These are phyloP conservation scores for Venturia oleaginea DNA, from an alignment of 2,329 filamentous ascomycete species.

Conservation along the genomic window DNA sequence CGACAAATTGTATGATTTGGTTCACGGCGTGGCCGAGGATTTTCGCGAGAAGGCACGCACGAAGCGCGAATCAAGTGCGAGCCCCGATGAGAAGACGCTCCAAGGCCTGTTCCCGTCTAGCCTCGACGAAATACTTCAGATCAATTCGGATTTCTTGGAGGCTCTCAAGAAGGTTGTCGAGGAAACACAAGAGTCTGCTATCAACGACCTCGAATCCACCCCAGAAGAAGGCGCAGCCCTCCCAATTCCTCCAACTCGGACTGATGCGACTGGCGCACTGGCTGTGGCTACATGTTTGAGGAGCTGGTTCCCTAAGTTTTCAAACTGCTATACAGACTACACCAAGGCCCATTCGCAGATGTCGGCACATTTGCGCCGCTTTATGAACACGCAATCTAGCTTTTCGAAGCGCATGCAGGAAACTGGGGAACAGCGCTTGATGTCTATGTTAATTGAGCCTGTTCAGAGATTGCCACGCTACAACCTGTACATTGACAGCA, in stretches of 20 bases:
- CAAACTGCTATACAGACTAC: conserved; percentile 85
- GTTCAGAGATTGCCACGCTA: conserved; percentile 92
- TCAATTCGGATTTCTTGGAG: conserved; percentile 74
- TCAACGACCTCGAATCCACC: conserved; percentile 60
- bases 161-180: conserved; percentile 70
- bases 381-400: conserved; percentile 69
- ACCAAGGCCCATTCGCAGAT: conserved; percentile 85
- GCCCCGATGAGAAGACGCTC: conserved; percentile 63
- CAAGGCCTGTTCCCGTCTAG: conserved; percentile 73
- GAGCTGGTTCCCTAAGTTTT: conserved; percentile 90
- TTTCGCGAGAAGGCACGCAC: conserved; percentile 62
- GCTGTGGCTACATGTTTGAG: conserved; percentile 72
- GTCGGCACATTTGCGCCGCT: conserved; percentile 67
- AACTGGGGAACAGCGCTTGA: conserved; percentile 81
- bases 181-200: conserved; percentile 71
- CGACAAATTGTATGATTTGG: conserved; percentile 72
- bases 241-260: conserved; percentile 30
- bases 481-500: conserved; percentile 92
- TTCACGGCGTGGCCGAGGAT: conserved; percentile 70
- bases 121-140: conserved; percentile 67
- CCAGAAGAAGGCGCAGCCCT: conserved; percentile 29
- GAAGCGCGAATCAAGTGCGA: conserved; percentile 51
- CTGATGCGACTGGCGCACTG: conserved; percentile 69
- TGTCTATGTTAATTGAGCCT: conserved; percentile 89
- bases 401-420: conserved; percentile 73